phyloP scores from a whole-genome alignment of 257 asterid species.

The Petrea volubilis region DNA sequence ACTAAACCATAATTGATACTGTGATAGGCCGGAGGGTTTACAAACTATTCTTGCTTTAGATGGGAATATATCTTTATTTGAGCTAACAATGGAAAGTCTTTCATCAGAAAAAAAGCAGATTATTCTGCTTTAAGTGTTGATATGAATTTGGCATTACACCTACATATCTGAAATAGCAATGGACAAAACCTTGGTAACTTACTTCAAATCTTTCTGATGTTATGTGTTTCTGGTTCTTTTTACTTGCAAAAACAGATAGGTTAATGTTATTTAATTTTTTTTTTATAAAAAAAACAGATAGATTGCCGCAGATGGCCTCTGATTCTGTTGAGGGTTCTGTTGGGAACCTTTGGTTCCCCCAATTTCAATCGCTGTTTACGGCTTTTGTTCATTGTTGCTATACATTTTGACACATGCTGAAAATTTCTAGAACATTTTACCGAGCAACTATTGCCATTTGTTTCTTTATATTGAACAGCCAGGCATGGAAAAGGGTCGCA shows the following conservation, averaged over 20 bases:
- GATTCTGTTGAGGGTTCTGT: not conserved
- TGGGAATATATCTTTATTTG: not conserved
- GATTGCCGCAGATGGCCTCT: not conserved
- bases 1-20: not conserved
- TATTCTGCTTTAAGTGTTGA: not conserved
- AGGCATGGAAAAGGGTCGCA: constrained; percentile 82
- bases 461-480: constrained; percentile 74
- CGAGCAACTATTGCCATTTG: not conserved
- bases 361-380: not conserved
- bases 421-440: not conserved
- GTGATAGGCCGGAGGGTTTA: not conserved
- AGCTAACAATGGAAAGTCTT: not conserved
- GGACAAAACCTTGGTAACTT: constrained; percentile 2
- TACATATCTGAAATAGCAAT: not conserved
- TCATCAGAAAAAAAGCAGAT: not conserved
- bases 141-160: not conserved
- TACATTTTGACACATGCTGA: not conserved
- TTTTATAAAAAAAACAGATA: constrained; percentile 11
- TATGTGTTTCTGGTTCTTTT: not conserved
- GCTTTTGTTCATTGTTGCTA: not conserved
- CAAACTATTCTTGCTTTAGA: not conserved
- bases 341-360: not conserved
- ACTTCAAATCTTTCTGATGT: not conserved
- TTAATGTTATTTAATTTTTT: no score
- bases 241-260: constrained; percentile 1